Evolutionary conservation across 2,329 filamentous ascomycete genomes (phyloP), one percentile per base, ranked within the genome.

Genomic region (Claviceps maximensis): DNA sequence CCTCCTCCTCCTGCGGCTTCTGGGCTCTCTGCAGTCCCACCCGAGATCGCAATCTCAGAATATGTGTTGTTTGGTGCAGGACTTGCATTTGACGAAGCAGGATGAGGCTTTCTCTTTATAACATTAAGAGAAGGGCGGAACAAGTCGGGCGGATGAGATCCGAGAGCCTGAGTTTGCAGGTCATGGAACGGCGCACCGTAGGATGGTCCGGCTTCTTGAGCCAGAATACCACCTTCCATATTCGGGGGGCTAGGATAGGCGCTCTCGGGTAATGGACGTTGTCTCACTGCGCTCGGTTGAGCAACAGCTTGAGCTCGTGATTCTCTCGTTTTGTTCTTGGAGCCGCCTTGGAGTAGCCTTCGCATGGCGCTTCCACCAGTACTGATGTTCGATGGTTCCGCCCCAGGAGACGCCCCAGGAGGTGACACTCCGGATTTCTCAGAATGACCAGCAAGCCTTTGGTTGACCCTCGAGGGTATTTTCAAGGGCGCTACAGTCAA

Each of bases 401-500:
- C 63, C 42, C 55, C 61, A 40, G 58, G 57, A 40, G 64, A 61
- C 62, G 67, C 63, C 42, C 55, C 61, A 40, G 58, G 57, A 40
- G 64, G 61, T 49, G 49, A 38, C 10, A 38, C 40, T 51, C 42
- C 46, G 42, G 50, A 47, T 53, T 54, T 46, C 49, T 40, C 41
- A 33, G 40, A 31, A 50, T 59, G 61, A 9, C 63, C 62, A 50
- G 60, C 8, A 13, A 5, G 61, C 38, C 71, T 69, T 60, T 72
- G 78, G 61, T 67, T 72, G 60, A 67, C 75, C 63, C 72, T 79
- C 44, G 70, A 70, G 17, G 77, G 75, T 53, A 84, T 70, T 55
- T 69, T 75, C 44, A 85, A 67, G n/a, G 81, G 78, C 54, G 76
- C 68, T 15, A 75, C 76, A 54, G 72, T 69, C 44, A 70, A 70